These are phyloP conservation scores for Casuarina equisetifolia DNA, from an alignment of 306 rosid genomes.

Conservation along the genomic window DNA sequence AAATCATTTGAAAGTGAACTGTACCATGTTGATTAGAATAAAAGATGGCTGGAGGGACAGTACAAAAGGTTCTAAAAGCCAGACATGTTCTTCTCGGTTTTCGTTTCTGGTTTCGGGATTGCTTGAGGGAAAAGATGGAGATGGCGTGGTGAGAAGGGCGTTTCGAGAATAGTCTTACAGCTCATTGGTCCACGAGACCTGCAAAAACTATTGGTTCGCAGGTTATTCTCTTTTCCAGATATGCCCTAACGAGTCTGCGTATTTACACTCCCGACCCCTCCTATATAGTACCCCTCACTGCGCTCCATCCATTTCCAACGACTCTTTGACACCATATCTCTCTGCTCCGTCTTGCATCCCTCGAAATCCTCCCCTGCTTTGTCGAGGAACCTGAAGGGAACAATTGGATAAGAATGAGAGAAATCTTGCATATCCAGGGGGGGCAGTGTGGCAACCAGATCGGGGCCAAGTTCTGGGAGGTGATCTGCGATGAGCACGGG, in stretches of 20 bases:
- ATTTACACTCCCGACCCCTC: not conserved
- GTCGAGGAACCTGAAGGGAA: not conserved
- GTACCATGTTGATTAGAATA: too few relatives aligned
- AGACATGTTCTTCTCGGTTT: too few relatives aligned
- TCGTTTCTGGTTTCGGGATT: too few relatives aligned
- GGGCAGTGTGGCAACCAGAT: conserved; percentile 61
- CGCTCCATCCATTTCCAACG: not conserved
- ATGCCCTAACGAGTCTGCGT: not conserved
- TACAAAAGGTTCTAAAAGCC: too few relatives aligned
- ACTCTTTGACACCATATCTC: not conserved
- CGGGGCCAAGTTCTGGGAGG: conserved; percentile 62
- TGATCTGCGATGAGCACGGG: conserved; percentile 56
- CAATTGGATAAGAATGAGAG: conserved; percentile 32
- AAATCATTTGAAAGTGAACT: too few relatives aligned
- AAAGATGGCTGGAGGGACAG: too few relatives aligned
- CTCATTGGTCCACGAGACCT: not conserved
- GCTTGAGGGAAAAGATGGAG: too few relatives aligned
- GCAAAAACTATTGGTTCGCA: not conserved
- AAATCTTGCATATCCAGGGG: conserved; percentile 53
- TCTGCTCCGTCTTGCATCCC: not conserved
- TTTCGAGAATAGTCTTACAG: not conserved
- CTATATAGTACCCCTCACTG: not conserved
- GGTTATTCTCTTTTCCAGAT: not conserved
- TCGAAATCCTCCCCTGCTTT: not conserved
- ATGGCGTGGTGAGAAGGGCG: not conserved